Conservation (phyloP, 805 yeast species). For the Ogataea neopini region DNA sequence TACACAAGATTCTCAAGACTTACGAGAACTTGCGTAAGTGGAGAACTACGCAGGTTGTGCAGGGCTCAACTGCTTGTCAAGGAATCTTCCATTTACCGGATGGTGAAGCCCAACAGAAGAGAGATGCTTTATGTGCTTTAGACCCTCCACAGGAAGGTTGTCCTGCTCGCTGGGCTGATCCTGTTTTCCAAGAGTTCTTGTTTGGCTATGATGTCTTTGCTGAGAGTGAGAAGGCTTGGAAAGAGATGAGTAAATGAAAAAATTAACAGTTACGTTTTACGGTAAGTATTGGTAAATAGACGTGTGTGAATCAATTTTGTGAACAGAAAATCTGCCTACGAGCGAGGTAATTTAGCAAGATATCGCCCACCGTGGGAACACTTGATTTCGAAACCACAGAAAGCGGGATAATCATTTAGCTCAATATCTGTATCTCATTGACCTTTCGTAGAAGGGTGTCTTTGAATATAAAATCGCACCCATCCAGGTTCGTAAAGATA, state of each 20-base stretch:
- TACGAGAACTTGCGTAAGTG: conserved; percentile 17
- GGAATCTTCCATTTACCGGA: conserved; percentile 19
- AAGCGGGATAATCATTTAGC: no score
- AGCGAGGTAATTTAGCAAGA: no score
- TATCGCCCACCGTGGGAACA: no score
- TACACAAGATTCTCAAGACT: conserved; percentile 8
- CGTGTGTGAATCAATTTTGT: background rate
- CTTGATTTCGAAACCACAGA: no score
- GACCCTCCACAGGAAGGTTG: conserved; percentile 18
- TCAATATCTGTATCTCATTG: no score
- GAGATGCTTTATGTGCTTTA: conserved; percentile 16
- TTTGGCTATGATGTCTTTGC: conserved; percentile 20
- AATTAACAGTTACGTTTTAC: background rate
- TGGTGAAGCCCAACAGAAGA: conserved; percentile 13
- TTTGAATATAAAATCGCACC: no score
- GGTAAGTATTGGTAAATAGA: background rate
- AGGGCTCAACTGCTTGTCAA: conserved; percentile 19
- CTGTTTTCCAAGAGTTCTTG: conserved; percentile 18
- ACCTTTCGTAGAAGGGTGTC: no score
- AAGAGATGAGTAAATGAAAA: background rate
- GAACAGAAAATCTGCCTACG: background rate
- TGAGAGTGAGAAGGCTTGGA: conserved; percentile 14
- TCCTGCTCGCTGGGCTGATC: conserved; percentile 22
- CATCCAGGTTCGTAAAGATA: no score
- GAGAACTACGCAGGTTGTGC: conserved; percentile 17